Evolutionary conservation across 352 stramenopile genomes (phyloP), one percentile per base, ranked within the genome.

Genomic region (Halophytophthora batemanensis): DNA sequence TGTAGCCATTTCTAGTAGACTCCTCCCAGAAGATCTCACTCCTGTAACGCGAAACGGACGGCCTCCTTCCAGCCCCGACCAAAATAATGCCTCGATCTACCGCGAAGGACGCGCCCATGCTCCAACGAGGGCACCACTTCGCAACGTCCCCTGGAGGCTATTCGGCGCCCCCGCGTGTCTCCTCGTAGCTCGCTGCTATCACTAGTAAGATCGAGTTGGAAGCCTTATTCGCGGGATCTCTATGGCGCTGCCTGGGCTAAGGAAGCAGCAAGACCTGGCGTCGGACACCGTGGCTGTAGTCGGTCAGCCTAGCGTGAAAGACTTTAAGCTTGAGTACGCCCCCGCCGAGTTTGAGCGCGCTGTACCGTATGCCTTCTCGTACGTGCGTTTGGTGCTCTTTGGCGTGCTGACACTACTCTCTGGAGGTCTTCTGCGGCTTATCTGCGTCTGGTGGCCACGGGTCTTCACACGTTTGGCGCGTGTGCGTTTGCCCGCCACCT

Each of bases 391-490:
- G 8, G 29, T 45, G 5, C 45, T 85, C 23, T 86, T 67, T 59
- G 34, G 39, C 14, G 2, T 77, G 15, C 56, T 87, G 12, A 46
- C 69, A 0, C 13, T 77, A 2, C 15, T 8, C 19, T 64, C 68
- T 2, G 59, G 71, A 34, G 66, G 65, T 0, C 34, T 74, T 6
- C 40, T 87, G 11, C 50, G 63, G 39, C 52, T 89, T 19, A 42
- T 76, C 5, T 69, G 59, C 14, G 60, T 81, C 39, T 87, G 78
- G 78, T 86, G 81, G 49, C 75, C 78, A 5, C 69, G 77, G n/a
- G n/a, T 87, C 25, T 86, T 78, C 62, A 87, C 78, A 8, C 57
- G 45, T 42, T 50, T 86, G 25, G 75, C 75, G 42, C 77, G 77
- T n/a, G 47, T 38, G 13, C 56, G 41, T 21, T 47, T 85, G 21